Base-by-base conservation (phyloP, 192 early-diverging fungal species). In the Spizellomyces punctatus region DNA sequence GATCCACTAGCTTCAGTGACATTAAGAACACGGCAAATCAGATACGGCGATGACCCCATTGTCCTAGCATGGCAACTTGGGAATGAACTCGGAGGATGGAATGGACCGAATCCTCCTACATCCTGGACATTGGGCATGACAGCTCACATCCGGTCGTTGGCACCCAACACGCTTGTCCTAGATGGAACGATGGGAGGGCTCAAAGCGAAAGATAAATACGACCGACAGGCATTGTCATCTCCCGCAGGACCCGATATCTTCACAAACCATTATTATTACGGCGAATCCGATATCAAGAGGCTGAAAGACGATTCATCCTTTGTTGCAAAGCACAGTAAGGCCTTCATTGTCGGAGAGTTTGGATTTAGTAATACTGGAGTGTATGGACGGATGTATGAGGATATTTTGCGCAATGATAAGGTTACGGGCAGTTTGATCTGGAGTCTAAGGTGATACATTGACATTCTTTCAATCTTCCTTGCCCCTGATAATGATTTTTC, bases 61-160 rank as follows among this genome's bases (percentile, higher is more conserved):
- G 71, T 86, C 44, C 64, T 81, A 41, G 82, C 73, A 6, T 80
- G 77, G 77, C 70, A 85, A 57, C 62, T 74, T 3, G 85, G 85
- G 43, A 86, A 86, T 67, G 85, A 86, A 72, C 77, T 86, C 43
- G 69, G 69, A 1, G 49, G 55, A 1, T 72, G 63, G 65, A 45
- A 66, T 12, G 66, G 63, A 8, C 12, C 59, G 12, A 27, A 6
- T 8, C 72, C 78, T 43, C 78, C 82, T 4, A 17, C 78, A 5
- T 49, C 22, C 12, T 85, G 84, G 84, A 79, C 78, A 6, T 8
- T 77, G 19, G 75, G 58, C 6, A 72, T 86, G n/a, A 48, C 46
- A 4, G 8, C 55, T 3, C 58, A 67, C 42, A 82, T 78, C 46
- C 44, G 59, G n/a, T 55, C 50, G 12, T 45, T 76, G 14, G 73